A percentile compares a stretch with the other conserved stretches of the same genome.
phyloP scores from a whole-genome alignment of 2,329 filamentous ascomycete species.

The Hymenoscyphus albidus region DNA sequence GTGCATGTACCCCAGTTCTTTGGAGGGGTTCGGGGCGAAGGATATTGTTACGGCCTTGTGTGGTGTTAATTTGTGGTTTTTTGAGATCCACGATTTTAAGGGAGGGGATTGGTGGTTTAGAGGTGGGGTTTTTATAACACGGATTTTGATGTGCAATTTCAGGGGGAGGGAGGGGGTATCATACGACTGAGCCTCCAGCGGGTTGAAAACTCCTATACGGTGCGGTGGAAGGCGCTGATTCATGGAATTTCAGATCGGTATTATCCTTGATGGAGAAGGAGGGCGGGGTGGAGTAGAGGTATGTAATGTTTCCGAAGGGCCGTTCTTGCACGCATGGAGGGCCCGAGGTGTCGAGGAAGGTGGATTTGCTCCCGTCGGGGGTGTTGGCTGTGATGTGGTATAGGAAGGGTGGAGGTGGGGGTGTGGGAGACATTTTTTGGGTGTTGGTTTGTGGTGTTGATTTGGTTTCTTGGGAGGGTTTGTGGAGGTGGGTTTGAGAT shows the following conservation, averaged over 20 bases:
- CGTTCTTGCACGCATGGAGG: not conserved
- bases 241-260: constrained; percentile 15
- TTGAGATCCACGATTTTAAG: too few relatives aligned
- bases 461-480: not conserved
- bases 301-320: constrained; percentile 7
- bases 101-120: not conserved
- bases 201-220: constrained; percentile 10
- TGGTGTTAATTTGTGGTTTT: not conserved
- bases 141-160: too few relatives aligned
- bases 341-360: constrained; percentile 6
- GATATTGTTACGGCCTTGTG: constrained; percentile 4
- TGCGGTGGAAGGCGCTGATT: not conserved
- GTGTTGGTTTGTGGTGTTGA: not conserved
- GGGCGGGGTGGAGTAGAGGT: constrained; percentile 19
- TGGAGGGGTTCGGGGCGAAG: constrained; percentile 16
- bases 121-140: too few relatives aligned
- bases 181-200: constrained; percentile 6
- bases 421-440: not conserved
- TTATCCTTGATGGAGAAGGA: constrained; percentile 9
- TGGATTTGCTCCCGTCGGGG: constrained; percentile 1
- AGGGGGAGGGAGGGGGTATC: not conserved
- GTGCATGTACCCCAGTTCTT: constrained; percentile 35
- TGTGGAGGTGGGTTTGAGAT: not conserved
- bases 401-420: not conserved
- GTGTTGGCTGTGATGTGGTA: constrained; percentile 11